phyloP scores from a whole-genome alignment of 495 filamentous ascomycete genomes.

The Aspergillus coremiiformis region DNA sequence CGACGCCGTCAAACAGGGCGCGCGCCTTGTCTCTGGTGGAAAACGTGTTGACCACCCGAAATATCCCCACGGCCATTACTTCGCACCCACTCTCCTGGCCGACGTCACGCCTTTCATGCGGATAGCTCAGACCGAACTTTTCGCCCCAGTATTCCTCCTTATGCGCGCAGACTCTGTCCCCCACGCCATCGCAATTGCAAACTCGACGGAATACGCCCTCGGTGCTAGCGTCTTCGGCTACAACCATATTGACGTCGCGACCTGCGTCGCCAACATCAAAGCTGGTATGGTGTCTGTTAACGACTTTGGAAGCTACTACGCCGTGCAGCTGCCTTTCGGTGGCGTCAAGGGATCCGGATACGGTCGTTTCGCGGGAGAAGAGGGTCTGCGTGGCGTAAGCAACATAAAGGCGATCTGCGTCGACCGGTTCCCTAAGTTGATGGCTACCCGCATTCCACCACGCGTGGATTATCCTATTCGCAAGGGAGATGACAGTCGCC shows the following conservation, averaged over 20 bases:
- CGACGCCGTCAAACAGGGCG: slow-evolving; percentile 71
- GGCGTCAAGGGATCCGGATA: slow-evolving; percentile 83
- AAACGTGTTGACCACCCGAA: slow-evolving; percentile 58
- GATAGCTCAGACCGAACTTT: slow-evolving; percentile 88
- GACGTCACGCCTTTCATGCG: slow-evolving; percentile 71
- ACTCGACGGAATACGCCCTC: slow-evolving; percentile 69
- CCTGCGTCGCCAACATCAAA: slow-evolving; percentile 59
- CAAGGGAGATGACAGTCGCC: slow-evolving; percentile 35
- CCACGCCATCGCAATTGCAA: slow-evolving; percentile 63
- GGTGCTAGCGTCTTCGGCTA: slow-evolving; percentile 78
- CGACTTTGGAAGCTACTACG: slow-evolving; percentile 88
- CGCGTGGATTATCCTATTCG: slow-evolving; percentile 73
- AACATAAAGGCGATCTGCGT: slow-evolving; percentile 80
- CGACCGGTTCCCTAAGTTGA: slow-evolving; percentile 54
- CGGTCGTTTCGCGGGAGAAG: slow-evolving; percentile 85
- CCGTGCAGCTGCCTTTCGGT: slow-evolving; percentile 88
- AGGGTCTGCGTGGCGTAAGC: slow-evolving; percentile 76
- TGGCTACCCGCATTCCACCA: slow-evolving; percentile 67
- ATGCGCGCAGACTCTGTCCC: slow-evolving; percentile 59
- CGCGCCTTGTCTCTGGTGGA: slow-evolving; percentile 77
- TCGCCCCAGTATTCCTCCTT: slow-evolving; percentile 81
- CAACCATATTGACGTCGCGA: slow-evolving; percentile 37
- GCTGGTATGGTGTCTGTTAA: slow-evolving; percentile 91
- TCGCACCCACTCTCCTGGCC: slow-evolving; percentile 78
- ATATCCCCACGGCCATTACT: slow-evolving; percentile 78